A percentile compares a stretch with the other conserved stretches of the same genome.
phyloP scores from a whole-genome alignment of 2,329 filamentous ascomycete species.

The Dendrostoma leiphaemia region DNA sequence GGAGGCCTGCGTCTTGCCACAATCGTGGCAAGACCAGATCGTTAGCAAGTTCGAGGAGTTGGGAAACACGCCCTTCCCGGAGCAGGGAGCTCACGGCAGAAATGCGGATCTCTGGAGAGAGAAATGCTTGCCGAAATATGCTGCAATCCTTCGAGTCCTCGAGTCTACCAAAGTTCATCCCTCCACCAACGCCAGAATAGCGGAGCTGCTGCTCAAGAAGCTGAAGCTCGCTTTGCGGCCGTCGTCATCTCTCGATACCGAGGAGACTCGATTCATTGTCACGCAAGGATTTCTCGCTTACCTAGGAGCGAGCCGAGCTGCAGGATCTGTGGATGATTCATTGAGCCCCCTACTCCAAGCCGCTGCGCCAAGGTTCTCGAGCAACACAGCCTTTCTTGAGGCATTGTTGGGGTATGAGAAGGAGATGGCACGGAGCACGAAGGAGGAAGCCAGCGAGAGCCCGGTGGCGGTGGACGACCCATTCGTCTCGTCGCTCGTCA shows the following conservation, averaged over 20 bases:
- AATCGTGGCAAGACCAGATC: slow-evolving; percentile 72
- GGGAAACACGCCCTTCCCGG: slow-evolving; percentile 63
- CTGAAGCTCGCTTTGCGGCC: slow-evolving; percentile 63
- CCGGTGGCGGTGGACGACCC: slow-evolving; percentile 56
- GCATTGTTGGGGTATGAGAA: slow-evolving; percentile 58
- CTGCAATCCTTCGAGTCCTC: slow-evolving; percentile 63
- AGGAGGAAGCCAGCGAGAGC: slow-evolving; percentile 34
- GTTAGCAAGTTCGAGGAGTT: slow-evolving; percentile 66
- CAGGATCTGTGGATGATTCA: slow-evolving; percentile 55
- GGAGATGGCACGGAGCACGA: slow-evolving; percentile 23
- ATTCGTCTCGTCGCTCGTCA: slow-evolving; percentile 63
- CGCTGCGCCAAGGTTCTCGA: slow-evolving; percentile 64
- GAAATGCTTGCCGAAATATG: slow-evolving; percentile 65
- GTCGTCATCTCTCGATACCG: slow-evolving; percentile 55
- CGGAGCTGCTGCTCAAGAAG: slow-evolving; percentile 63
- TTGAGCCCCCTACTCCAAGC: slow-evolving; percentile 66
- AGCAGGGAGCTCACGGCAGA: slow-evolving; percentile 60
- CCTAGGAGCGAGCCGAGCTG: slow-evolving; percentile 60
- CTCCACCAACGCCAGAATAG: slow-evolving; percentile 64
- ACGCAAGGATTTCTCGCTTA: slow-evolving; percentile 75
- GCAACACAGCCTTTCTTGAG: slow-evolving; percentile 64
- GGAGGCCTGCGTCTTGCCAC: slow-evolving; percentile 56
- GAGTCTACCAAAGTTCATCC: slow-evolving; percentile 62
- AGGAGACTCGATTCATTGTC: slow-evolving; percentile 70
- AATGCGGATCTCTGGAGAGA: slow-evolving; percentile 61